Evolutionary conservation across 495 filamentous ascomycete species (phyloP).

Genomic region (Penicillium pulvis): DNA sequence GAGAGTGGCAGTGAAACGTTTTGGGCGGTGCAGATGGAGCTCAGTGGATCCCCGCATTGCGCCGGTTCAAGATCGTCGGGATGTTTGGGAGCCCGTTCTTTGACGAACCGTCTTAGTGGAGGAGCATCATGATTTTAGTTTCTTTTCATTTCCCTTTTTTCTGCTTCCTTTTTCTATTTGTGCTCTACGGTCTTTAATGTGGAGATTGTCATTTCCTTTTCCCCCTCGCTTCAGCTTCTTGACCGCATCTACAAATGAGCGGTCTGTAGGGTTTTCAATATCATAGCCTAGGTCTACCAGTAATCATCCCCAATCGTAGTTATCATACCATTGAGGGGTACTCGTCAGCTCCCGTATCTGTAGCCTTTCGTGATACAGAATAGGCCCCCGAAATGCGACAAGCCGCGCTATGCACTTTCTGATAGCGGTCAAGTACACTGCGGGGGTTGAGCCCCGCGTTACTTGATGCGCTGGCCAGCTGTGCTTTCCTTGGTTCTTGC

Average conservation of each 20-base stretch:
- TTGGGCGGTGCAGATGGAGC: constrained; percentile 27
- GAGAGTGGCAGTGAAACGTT: constrained; percentile 31
- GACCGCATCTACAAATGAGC: constrained; percentile 9
- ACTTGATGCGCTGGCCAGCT: constrained; percentile 33
- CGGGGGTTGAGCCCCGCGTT: constrained; percentile 31
- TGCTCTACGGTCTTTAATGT: background rate
- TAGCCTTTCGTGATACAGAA: background rate
- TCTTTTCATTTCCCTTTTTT: background rate
- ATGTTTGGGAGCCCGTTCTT: constrained; percentile 17
- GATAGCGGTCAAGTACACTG: constrained; percentile 7
- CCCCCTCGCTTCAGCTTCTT: background rate
- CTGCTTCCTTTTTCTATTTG: background rate
- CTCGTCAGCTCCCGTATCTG: background rate
- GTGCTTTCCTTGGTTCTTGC: constrained; percentile 26
- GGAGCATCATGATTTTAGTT: background rate
- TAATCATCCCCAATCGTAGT: background rate
- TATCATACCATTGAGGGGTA: background rate
- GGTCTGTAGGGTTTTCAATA: constrained; percentile 9
- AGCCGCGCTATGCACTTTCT: constrained; percentile 12
- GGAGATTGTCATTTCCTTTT: background rate
- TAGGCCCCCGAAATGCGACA: constrained; percentile 11
- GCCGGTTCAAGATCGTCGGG: constrained; percentile 17
- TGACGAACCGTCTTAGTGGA: constrained; percentile 19
- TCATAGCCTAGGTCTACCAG: background rate
- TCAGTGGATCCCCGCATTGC: constrained; percentile 18